Evolutionary conservation across 768 basidiomycete species (phyloP).

Genomic region (Lactifluus hygrophoroides): DNA sequence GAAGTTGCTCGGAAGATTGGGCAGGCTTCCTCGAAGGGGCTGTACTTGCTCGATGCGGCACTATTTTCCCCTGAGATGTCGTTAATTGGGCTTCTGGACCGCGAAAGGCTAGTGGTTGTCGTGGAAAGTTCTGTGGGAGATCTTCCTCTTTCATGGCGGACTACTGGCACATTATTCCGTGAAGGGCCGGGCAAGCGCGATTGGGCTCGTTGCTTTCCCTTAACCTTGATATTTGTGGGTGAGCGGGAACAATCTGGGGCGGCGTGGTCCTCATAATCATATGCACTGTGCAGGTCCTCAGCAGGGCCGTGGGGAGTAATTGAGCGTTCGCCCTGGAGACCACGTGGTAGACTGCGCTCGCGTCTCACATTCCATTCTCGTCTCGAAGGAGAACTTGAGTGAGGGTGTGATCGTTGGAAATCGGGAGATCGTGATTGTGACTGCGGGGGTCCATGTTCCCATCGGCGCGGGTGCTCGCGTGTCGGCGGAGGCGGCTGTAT

Average conservation of each 20-base stretch:
- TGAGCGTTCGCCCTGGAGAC: background rate
- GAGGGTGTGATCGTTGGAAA: constrained; percentile 9
- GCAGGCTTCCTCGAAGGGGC: background rate
- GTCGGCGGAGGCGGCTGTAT: constrained; percentile 31
- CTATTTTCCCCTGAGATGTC: background rate
- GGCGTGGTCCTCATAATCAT: background rate
- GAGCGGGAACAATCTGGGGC: background rate
- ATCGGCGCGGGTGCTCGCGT: constrained; percentile 27
- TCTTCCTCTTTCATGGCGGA: background rate
- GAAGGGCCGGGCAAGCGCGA: background rate
- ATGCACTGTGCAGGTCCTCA: background rate
- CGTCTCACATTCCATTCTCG: background rate
- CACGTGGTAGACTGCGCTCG: background rate
- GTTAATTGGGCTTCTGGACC: background rate
- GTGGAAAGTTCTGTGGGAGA: background rate
- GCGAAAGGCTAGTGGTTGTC: background rate
- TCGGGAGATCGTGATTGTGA: constrained; percentile 23
- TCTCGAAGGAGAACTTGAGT: constrained; percentile 19
- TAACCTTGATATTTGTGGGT: background rate
- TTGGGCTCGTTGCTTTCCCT: constrained; percentile 10
- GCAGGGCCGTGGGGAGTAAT: background rate
- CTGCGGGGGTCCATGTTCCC: constrained; percentile 18
- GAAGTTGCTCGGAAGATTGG: background rate
- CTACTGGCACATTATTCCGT: background rate
- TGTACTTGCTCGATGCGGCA: background rate